Base-by-base conservation (phyloP, 2,329 filamentous ascomycete species). In the Plectosphaerella cucumerina region DNA sequence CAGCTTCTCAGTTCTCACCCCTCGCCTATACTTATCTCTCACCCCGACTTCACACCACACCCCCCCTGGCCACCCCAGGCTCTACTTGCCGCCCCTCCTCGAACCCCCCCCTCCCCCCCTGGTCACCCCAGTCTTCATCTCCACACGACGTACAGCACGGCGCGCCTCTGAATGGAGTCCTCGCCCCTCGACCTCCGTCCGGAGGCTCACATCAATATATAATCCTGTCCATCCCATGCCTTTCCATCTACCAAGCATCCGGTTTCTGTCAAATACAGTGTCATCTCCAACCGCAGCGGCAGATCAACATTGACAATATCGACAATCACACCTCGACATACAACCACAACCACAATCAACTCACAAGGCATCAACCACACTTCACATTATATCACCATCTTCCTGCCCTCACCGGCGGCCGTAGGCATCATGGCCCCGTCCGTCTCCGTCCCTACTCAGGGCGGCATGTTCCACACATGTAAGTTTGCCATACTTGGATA, bases 381-480 rank as follows among this genome's bases (percentile, higher is more conserved):
- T 18, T 41, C 23, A 17, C 37, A n/a, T n/a, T n/a, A 20, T n/a
- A 41, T 17, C 37, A 41, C 8, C 37, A 41, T 18, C 15, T 17
- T n/a, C n/a, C 37, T 41, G 37, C 37, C 18, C 37, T 17, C 17
- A 5, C n/a, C 37, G 18, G 37, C 37, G 37, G 15, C 23, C 10
- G 17, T n/a, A n/a, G 37, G 20, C 48, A 45, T 35, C 31, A 56
- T 56, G 55, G 55, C 55, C 3, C 55, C 55, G 20, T 55, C 50
- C 6, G 50, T 55, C 6, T 48, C 55, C 31, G 47, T 55, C 18
- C 47, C 55, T 43, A 50, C 49, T n/a, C 55, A 56, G 37, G 55
- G 53, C 44, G 53, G 55, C 23, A 56, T 56, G 55, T 56, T 55
- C 41, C 55, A 56, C 45, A 56, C 55, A 22, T 56, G 55, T 56